Percentiles rank a stretch among this genome's conserved stretches.
These are phyloP conservation scores for Silene uniflora DNA, from an alignment of 148 eudicot genomes.

Conservation along the genomic window DNA sequence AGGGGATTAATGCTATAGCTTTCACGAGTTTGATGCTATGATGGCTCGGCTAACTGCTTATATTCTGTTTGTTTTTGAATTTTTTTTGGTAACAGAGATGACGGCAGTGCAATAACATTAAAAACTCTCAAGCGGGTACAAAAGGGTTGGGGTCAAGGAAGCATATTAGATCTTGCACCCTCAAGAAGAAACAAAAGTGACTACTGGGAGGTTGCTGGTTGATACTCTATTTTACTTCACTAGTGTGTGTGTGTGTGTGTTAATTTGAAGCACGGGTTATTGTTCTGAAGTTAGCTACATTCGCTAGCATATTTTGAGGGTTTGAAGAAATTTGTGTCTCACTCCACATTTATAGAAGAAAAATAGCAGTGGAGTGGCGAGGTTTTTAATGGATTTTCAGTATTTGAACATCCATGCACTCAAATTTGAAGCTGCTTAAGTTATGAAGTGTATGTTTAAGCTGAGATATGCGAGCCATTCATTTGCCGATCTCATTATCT, in stretches of 20 bases:
- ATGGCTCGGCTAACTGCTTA: constrained; percentile 12
- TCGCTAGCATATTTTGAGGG: not conserved
- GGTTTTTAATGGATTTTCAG: not conserved
- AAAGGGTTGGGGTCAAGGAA: constrained; percentile 95
- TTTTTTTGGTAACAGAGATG: constrained; percentile 52
- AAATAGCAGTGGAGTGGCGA: not conserved
- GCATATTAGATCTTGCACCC: constrained; percentile 42
- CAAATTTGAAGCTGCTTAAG: not conserved
- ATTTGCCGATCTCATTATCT: not conserved
- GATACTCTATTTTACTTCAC: constrained; percentile 4
- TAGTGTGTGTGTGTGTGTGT: not conserved
- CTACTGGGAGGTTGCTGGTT: constrained; percentile 42
- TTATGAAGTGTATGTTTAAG: not conserved
- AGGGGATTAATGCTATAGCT: not conserved
- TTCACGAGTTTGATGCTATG: not conserved
- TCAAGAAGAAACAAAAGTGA: constrained; percentile 42
- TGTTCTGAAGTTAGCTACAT: constrained; percentile 14
- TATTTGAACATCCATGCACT: not conserved
- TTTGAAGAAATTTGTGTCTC: not conserved
- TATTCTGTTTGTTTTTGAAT: not conserved
- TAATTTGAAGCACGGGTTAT: constrained; percentile 7
- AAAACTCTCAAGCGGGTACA: constrained; percentile 65
- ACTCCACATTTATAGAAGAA: not conserved
- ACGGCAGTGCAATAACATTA: constrained; percentile 68
- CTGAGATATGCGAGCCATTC: constrained; percentile 3